Percentiles rank a stretch among this genome's conserved stretches.
Conservation (phyloP, 2,329 filamentous ascomycete species). For the Penicillium sp. region DNA sequence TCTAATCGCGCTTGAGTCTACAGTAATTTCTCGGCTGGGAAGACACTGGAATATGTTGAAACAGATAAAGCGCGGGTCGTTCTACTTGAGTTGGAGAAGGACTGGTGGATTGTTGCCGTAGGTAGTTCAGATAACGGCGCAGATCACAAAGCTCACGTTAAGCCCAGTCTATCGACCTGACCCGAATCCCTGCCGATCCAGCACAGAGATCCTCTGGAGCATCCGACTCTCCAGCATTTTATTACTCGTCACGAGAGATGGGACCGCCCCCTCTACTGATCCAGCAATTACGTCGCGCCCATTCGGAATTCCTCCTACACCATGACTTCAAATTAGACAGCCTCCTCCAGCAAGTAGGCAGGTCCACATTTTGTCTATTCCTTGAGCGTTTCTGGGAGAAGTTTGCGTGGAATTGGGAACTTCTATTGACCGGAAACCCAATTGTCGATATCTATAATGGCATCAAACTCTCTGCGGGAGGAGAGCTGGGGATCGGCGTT, state of each 20-base stretch:
- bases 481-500: conserved; percentile 88
- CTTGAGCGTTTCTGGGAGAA: conserved; percentile 79
- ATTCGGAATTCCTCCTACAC: conserved; percentile 81
- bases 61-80: conserved; percentile 85
- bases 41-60: conserved; percentile 78
- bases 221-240: conserved; percentile 51
- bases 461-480: conserved; percentile 82
- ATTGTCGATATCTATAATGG: conserved; percentile 74
- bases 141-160: conserved; percentile 11
- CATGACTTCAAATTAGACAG: conserved; percentile 72
- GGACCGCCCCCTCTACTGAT: conserved; percentile 75
- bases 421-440: conserved; percentile 86
- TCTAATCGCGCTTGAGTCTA: conserved; percentile 15
- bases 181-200: conserved; percentile 61
- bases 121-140: conserved; percentile 34
- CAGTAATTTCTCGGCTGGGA: conserved; percentile 76
- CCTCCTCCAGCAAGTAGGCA: conserved; percentile 63
- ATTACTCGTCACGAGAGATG: conserved; percentile 89
- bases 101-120: conserved; percentile 95
- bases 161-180: conserved; percentile 73
- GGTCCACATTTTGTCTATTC: conserved; percentile 67
- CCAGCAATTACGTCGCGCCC: conserved; percentile 76
- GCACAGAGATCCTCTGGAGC: conserved; percentile 37
- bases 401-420: conserved; percentile 71
- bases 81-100: conserved; percentile 78